phyloP scores from a whole-genome alignment of 116 monocot genomes.

The Zostera marina region DNA sequence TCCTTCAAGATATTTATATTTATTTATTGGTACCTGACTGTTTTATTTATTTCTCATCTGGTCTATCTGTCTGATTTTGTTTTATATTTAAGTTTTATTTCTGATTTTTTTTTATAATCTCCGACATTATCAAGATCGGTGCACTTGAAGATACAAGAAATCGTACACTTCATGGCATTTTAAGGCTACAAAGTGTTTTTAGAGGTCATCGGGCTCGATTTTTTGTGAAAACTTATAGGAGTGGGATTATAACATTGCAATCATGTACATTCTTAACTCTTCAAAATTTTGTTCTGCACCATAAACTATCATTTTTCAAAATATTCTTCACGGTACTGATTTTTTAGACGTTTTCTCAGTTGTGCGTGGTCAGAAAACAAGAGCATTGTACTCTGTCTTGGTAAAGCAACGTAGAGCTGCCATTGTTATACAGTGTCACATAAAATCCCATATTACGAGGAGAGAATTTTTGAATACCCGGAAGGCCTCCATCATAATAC shows the following conservation, averaged over 20 bases:
- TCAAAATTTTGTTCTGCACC: not conserved
- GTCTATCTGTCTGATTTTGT: too few relatives aligned
- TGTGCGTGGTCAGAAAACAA: slow-evolving; percentile 13
- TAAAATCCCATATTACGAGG: slow-evolving; percentile 11
- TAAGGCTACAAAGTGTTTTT: slow-evolving; percentile 88
- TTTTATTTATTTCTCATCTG: too few relatives aligned
- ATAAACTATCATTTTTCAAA: too few relatives aligned
- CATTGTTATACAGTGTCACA: slow-evolving; percentile 9
- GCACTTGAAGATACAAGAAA: slow-evolving; percentile 92
- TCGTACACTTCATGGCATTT: slow-evolving; percentile 82
- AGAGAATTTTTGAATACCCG: slow-evolving; percentile 7
- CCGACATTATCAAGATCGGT: slow-evolving; percentile 41
- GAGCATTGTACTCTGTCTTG: slow-evolving; percentile 11
- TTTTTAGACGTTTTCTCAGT: slow-evolving; percentile 4
- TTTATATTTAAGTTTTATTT: too few relatives aligned
- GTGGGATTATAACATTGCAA: slow-evolving; percentile 54
- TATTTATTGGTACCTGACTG: too few relatives aligned
- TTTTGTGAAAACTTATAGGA: slow-evolving; percentile 37
- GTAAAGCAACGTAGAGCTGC: slow-evolving; percentile 12
- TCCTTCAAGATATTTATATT: too few relatives aligned
- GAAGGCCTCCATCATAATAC: slow-evolving; percentile 15
- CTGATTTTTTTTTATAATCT: not conserved
- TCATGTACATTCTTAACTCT: slow-evolving; percentile 44
- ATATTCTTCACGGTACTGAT: too few relatives aligned
- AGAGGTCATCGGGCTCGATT: slow-evolving; percentile 75